Evolutionary conservation across 176 grass and related monocot genomes (phyloP), one percentile per base, ranked within the genome.

Genomic region (Zizania latifolia): DNA sequence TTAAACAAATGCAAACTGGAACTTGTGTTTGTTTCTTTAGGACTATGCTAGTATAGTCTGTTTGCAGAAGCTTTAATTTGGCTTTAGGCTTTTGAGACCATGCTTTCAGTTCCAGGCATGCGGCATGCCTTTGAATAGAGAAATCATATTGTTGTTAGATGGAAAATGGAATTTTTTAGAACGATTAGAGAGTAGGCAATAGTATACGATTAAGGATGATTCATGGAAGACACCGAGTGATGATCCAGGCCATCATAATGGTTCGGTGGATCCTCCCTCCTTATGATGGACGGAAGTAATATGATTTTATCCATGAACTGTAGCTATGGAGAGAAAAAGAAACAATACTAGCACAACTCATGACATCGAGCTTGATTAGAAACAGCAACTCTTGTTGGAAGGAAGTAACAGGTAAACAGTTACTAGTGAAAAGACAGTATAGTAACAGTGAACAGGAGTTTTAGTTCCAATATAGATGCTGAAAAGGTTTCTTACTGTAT

Each of bases 401-500:
- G 40, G 70, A 51, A 53, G 17, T 28, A 58, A 29, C 23, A 58
- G 16, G 65, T 46, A 82, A 77, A 43, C 28, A 86, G 34, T 15
- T 77, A 19, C 19, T 63, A n/a, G n/a, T n/a, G n/a, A n/a, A n/a
- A n/a, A 71, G 37, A 10, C 4, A 54, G 35, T 31, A 41, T 35
- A 83, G 68, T 48, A 29, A 74, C 53, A 68, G 11, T 35, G 10
- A 62, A 79, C 40, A 83, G 80, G 61, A 74, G 22, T 35, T 78
- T 68, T 79, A 17, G 41, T 69, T 83, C 68, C 80, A 33, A 46
- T 65, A 61, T 53, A 8, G 19, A 34, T 62, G 23, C 23, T 16
- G n/a, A 71, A 48, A 32, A 72, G 59, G 69, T 74, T 53, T 67
- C 8, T 37, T 65, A 67, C 69, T 86, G 54, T 75, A 86, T 50